Evolutionary conservation across 2,329 filamentous ascomycete genomes (phyloP).

Genomic region (Sporothrix protearum): DNA sequence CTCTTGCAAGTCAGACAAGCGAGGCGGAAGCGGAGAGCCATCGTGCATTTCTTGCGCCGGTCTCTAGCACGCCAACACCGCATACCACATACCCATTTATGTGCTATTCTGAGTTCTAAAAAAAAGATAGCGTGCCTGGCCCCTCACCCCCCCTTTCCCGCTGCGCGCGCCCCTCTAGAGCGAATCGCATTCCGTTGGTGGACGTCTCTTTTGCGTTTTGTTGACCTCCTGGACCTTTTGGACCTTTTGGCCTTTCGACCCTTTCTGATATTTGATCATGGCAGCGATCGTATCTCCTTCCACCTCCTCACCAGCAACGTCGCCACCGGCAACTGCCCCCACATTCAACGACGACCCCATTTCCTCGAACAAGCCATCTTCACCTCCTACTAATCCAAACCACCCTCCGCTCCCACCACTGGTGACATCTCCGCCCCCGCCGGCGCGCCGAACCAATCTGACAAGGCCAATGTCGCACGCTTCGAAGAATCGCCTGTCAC

Average conservation of each 20-base stretch:
- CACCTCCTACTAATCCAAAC: slow-evolving; percentile 44
- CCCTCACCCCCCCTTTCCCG: slow-evolving; percentile 22
- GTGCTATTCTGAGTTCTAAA: slow-evolving; percentile 11
- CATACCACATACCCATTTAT: slow-evolving; percentile 1
- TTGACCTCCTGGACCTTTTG: background rate
- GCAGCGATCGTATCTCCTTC: slow-evolving; percentile 56
- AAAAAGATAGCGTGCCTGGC: slow-evolving; percentile 25
- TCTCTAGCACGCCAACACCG: slow-evolving; percentile 12
- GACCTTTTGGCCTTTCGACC: background rate
- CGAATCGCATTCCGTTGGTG: background rate
- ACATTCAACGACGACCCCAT: background rate
- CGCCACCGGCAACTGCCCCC: slow-evolving; percentile 42
- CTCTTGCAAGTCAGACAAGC: slow-evolving; percentile 14
- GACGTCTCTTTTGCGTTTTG: background rate
- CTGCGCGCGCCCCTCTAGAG: slow-evolving; percentile 15
- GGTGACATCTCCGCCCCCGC: slow-evolving; percentile 50
- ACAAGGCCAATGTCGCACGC: slow-evolving; percentile 71
- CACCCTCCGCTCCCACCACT: slow-evolving; percentile 55
- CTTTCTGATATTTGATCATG: slow-evolving; percentile 34
- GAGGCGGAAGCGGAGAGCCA: slow-evolving; percentile 12
- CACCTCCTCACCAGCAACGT: slow-evolving; percentile 50
- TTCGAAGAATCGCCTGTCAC: slow-evolving; percentile 76
- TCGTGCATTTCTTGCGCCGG: slow-evolving; percentile 8
- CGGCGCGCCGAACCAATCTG: slow-evolving; percentile 55
- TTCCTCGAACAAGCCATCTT: background rate